Conservation (phyloP, 2,329 filamentous ascomycete genomes). For the Tolypocladium pustulatum region DNA sequence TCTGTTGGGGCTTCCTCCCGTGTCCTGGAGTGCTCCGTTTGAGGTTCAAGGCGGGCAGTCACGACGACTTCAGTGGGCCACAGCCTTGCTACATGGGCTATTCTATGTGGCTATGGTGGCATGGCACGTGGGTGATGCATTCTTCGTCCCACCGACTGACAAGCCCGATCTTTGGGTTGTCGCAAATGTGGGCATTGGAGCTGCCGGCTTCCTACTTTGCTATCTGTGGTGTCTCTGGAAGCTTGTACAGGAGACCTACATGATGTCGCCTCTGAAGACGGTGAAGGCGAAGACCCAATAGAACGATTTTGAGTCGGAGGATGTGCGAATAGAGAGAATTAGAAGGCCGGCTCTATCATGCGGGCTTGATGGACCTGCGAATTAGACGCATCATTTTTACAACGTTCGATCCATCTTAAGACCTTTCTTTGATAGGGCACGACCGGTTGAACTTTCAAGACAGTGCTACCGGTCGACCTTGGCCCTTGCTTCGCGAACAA, state of each 20-base stretch:
- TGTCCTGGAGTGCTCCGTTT: slow-evolving; percentile 59
- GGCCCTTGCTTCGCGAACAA: not conserved
- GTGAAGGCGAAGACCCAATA: slow-evolving; percentile 25
- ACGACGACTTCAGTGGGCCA: slow-evolving; percentile 36
- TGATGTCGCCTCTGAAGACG: slow-evolving; percentile 24
- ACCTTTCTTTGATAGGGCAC: no score
- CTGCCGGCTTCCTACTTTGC: slow-evolving; percentile 73
- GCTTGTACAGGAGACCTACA: slow-evolving; percentile 47
- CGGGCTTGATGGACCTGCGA: not conserved
- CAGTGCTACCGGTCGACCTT: not conserved
- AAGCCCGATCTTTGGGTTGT: slow-evolving; percentile 97
- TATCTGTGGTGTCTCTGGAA: slow-evolving; percentile 86
- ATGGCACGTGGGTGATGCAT: slow-evolving; percentile 72
- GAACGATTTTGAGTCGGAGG: not conserved
- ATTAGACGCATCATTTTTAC: not conserved
- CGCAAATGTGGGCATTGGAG: slow-evolving; percentile 76
- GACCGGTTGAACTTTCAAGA: no score
- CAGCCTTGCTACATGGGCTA: slow-evolving; percentile 56
- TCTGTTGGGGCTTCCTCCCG: slow-evolving; percentile 75
- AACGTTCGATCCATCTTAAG: not conserved
- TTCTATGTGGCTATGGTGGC: slow-evolving; percentile 69
- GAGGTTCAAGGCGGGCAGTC: slow-evolving; percentile 37
- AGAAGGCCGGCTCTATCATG: not conserved
- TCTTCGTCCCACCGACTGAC: slow-evolving; percentile 53
- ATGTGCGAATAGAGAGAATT: not conserved